A percentile compares a stretch with the other conserved stretches of the same genome.
phyloP scores from a whole-genome alignment of 2,329 filamentous ascomycete species.

The Penicillium italicum region DNA sequence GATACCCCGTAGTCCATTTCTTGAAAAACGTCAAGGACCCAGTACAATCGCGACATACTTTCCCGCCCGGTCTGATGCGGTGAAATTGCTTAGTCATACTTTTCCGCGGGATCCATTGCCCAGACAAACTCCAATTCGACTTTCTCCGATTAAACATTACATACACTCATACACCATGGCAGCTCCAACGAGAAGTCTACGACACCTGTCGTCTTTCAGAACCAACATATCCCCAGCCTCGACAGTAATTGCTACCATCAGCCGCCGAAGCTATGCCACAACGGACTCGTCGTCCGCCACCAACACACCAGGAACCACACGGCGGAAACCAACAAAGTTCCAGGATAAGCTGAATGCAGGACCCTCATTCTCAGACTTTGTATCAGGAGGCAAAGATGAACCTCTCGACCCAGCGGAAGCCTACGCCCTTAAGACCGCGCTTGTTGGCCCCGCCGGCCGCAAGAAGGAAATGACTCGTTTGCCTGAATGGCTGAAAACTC shows the following conservation, averaged over 20 bases:
- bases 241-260: conserved; percentile 15
- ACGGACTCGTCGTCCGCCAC: conserved; percentile 36
- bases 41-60: neutral
- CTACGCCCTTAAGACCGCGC: conserved; percentile 59
- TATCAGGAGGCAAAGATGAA: conserved; percentile 46
- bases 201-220: conserved; percentile 32
- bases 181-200: conserved; percentile 31
- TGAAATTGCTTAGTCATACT: conserved; percentile 4
- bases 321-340: conserved; percentile 56
- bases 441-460: conserved; percentile 59
- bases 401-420: conserved; percentile 49
- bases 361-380: conserved; percentile 62
- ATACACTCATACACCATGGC: conserved; percentile 30
- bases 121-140: conserved; percentile 4
- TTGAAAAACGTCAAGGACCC: no score
- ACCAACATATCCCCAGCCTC: conserved; percentile 17
- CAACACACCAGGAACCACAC: conserved; percentile 42
- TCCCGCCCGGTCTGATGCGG: neutral
- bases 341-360: conserved; percentile 62
- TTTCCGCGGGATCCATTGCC: conserved; percentile 5
- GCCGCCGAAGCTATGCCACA: conserved; percentile 39
- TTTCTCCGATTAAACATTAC: conserved; percentile 4
- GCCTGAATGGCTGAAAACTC: conserved; percentile 93
- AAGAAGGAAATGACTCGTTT: conserved; percentile 69
- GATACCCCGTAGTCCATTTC: neutral